A percentile compares a stretch with the other conserved stretches of the same genome.
Conservation (phyloP, 2,329 filamentous ascomycete genomes). For the Aspergillaceae sp. region DNA sequence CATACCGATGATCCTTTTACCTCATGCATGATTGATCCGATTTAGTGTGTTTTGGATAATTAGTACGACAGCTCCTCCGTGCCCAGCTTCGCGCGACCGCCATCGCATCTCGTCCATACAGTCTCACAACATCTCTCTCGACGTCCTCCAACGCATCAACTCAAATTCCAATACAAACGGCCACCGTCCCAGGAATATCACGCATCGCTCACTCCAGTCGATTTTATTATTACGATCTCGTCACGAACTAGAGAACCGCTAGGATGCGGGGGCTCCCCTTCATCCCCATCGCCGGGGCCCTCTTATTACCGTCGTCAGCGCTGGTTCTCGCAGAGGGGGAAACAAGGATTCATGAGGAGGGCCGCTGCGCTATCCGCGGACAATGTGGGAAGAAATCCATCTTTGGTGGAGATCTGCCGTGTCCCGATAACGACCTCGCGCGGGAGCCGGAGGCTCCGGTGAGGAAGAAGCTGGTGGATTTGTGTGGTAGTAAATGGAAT, state of each 20-base stretch:
- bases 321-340: conserved; percentile 23
- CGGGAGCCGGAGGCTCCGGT: conserved; percentile 62
- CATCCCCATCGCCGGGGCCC: conserved; percentile 18
- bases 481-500: conserved; percentile 84
- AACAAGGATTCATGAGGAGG: conserved; percentile 64
- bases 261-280: conserved; percentile 25
- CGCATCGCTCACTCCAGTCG: background rate
- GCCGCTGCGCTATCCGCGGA: conserved; percentile 81
- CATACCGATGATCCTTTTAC: background rate
- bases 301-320: conserved; percentile 13
- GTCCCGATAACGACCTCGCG: conserved; percentile 80
- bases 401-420: conserved; percentile 84
- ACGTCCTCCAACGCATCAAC: background rate
- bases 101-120: background rate
- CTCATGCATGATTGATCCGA: background rate
- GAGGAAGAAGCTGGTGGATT: conserved; percentile 66
- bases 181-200: background rate
- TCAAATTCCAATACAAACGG: too few species aligned
- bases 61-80: background rate
- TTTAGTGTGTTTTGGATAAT: background rate
- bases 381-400: conserved; percentile 86
- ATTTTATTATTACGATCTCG: background rate
- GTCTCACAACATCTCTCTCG: background rate
- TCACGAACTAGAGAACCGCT: conserved; percentile 2
- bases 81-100: background rate